These are phyloP conservation scores for Leptoxyphium fumago DNA, from an alignment of 2,329 filamentous ascomycete genomes.

Conservation along the genomic window DNA sequence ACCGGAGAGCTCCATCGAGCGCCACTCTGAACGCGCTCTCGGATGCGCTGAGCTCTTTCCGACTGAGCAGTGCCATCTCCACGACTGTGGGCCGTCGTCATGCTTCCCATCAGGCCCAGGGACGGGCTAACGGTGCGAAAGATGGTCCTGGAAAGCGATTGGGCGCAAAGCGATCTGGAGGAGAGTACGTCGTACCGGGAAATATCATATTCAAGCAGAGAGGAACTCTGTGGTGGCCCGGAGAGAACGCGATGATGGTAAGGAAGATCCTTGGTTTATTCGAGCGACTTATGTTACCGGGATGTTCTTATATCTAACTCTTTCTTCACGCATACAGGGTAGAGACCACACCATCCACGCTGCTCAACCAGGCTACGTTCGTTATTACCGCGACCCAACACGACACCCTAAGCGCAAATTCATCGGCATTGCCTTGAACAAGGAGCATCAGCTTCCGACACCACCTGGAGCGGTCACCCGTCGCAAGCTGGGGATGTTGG, in stretches of 20 bases:
- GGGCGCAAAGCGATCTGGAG: slow-evolving; percentile 84
- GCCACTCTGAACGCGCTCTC: slow-evolving; percentile 15
- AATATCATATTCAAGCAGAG: slow-evolving; percentile 98
- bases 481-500: slow-evolving; percentile 56
- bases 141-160: slow-evolving; percentile 70
- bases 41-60: slow-evolving; percentile 17
- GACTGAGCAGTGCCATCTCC: slow-evolving; percentile 10
- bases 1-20: slow-evolving; percentile 12
- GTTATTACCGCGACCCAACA: slow-evolving; percentile 83
- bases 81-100: slow-evolving; percentile 30
- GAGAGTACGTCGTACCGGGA: slow-evolving; percentile 84
- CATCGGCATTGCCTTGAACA: slow-evolving; percentile 84
- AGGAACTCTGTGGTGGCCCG: slow-evolving; percentile 85
- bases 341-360: slow-evolving; percentile 94
- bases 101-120: slow-evolving; percentile 51
- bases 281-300: no score
- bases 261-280: background rate
- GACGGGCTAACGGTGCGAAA: slow-evolving; percentile 54
- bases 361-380: slow-evolving; percentile 73
- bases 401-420: slow-evolving; percentile 78
- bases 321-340: slow-evolving; percentile 30
- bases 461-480: slow-evolving; percentile 58
- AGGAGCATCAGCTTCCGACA: slow-evolving; percentile 64
- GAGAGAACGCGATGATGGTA: slow-evolving; percentile 79
- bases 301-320: no score